These are phyloP conservation scores for Aspergillus campestris DNA, from an alignment of 495 filamentous ascomycete species.

Conservation along the genomic window DNA sequence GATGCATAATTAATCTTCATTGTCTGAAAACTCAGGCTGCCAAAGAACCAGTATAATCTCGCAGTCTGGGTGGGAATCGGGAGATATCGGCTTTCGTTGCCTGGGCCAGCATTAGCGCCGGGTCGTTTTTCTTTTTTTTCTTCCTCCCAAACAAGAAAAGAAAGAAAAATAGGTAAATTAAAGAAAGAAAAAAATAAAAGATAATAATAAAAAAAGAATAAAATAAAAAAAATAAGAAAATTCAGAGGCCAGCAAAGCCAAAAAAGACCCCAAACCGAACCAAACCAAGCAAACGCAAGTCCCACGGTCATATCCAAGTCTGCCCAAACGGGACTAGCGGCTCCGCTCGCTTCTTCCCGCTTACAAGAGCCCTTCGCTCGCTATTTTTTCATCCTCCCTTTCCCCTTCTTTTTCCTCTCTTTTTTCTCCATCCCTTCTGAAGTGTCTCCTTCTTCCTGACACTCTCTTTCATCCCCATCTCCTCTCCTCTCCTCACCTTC, in stretches of 20 bases:
- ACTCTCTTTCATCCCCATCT: conserved; percentile 27
- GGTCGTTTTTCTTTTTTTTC: conserved; percentile 13
- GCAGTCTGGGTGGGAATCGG: conserved; percentile 25
- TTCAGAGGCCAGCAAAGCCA: not conserved
- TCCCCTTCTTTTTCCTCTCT: conserved; percentile 22
- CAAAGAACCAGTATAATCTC: too few relatives aligned
- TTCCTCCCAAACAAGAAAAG: conserved; percentile 3
- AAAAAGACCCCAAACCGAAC: not conserved
- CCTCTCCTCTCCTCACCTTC: conserved; percentile 33
- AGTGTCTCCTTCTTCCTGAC: conserved; percentile 33
- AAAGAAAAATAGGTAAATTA: not conserved
- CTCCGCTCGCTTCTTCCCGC: conserved; percentile 35
- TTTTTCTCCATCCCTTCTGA: conserved; percentile 25
- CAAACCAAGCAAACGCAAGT: not conserved
- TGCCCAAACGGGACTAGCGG: conserved; percentile 21
- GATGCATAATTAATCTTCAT: too few relatives aligned
- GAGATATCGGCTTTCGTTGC: conserved; percentile 35
- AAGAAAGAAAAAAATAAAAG: not conserved
- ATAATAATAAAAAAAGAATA: not conserved
- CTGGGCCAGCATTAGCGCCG: conserved; percentile 22
- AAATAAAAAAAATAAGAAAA: conserved; percentile 4
- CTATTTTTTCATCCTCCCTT: conserved; percentile 31
- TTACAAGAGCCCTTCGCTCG: conserved; percentile 35
- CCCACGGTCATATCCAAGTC: conserved; percentile 6
- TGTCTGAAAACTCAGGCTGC: too few relatives aligned